These are phyloP conservation scores for Dendrocalamus latiflorus DNA, from an alignment of 202 grass and related monocot species.

Conservation along the genomic window DNA sequence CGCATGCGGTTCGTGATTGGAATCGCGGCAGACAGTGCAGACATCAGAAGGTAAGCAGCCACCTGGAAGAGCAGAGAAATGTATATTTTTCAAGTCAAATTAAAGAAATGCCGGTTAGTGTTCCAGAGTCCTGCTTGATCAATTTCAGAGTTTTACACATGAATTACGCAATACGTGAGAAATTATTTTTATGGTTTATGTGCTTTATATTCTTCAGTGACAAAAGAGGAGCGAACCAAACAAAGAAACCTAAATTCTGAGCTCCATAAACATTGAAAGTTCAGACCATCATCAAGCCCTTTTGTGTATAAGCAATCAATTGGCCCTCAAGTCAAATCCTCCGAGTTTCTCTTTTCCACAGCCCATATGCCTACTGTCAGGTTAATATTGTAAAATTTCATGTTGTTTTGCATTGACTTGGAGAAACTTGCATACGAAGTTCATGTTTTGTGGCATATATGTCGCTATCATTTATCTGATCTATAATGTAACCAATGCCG, in stretches of 20 bases:
- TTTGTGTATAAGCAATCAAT: neutral
- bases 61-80: slow-evolving; percentile 33
- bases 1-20: slow-evolving; percentile 84
- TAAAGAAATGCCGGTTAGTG: neutral
- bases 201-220: neutral
- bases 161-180: neutral
- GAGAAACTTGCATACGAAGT: neutral
- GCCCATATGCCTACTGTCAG: neutral
- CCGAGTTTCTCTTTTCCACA: neutral
- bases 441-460: neutral
- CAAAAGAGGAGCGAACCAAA: neutral
- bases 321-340: neutral
- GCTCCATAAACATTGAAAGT: neutral
- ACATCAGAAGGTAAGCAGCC: slow-evolving; percentile 74
- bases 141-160: neutral
- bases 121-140: neutral
- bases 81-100: neutral
- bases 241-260: neutral
- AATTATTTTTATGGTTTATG: neutral
- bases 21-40: slow-evolving; percentile 72
- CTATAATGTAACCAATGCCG: neutral
- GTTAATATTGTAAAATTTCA: neutral
- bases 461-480: neutral
- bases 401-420: neutral
- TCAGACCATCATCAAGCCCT: neutral